Percentiles rank a stretch among this genome's conserved stretches.
phyloP scores from a whole-genome alignment of 164 flowering plant genomes.

The Nelumbo lutea region DNA sequence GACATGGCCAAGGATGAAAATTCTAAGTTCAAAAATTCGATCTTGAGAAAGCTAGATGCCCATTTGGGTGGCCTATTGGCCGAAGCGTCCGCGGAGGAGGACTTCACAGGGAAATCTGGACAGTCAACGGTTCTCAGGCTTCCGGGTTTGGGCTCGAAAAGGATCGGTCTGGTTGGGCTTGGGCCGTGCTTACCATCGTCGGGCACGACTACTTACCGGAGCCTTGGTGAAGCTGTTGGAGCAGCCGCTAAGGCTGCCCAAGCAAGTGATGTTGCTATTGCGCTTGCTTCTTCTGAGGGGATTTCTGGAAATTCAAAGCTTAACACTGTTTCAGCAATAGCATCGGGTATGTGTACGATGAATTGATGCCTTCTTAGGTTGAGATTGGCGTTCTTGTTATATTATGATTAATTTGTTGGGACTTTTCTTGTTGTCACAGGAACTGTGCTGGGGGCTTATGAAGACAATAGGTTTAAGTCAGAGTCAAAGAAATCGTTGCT shows the following conservation, averaged over 20 bases:
- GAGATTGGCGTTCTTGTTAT: conserved; percentile 1
- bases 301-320: conserved; percentile 56
- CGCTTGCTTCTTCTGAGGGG: conserved; percentile 67
- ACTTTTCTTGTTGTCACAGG: conserved; percentile 45
- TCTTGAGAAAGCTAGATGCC: conserved; percentile 61
- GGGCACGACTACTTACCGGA: conserved; percentile 23
- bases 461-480: conserved; percentile 80
- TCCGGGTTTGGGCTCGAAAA: conserved; percentile 68
- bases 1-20: conserved; percentile 71
- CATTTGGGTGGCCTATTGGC: conserved; percentile 67
- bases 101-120: conserved; percentile 88
- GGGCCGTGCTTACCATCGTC: conserved; percentile 41
- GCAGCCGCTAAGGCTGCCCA: conserved; percentile 75
- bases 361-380: background rate
- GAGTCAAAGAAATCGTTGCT: conserved; percentile 67
- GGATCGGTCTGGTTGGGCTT: conserved; percentile 83
- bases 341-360: conserved; percentile 47
- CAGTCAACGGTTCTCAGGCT: conserved; percentile 74
- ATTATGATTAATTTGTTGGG: background rate
- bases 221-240: conserved; percentile 69
- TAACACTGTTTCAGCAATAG: conserved; percentile 65
- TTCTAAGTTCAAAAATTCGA: conserved; percentile 58
- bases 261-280: conserved; percentile 65
- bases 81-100: conserved; percentile 88
- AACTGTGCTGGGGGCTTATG: conserved; percentile 64